Evolutionary conservation across 2,329 filamentous ascomycete species (phyloP), one percentile per base, ranked within the genome.

Genomic region (Fusarium sp.): DNA sequence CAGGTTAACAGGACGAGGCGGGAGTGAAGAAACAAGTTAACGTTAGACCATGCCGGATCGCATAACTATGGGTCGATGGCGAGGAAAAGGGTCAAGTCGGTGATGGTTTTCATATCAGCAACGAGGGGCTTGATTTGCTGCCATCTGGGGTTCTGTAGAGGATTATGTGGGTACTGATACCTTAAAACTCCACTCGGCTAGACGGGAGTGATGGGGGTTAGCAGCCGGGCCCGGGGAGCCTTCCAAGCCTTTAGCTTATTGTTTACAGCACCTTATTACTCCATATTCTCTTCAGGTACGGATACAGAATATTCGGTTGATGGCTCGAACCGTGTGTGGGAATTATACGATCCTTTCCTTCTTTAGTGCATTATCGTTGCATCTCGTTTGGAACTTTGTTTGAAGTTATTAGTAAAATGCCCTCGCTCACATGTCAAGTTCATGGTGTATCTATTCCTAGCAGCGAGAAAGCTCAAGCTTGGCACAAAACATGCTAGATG

Each of bases 21-120:
- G 50, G 47, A 53, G 23, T 27, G 54, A 60, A 30, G 15, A 32
- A 32, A 10, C 44, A 20, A 46, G 30, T 46, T 47, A 49, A 72
- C 46, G 30, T 46, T 47, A 47, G 71, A 48, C 55, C 56, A 58
- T 61, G 60, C 53, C 55, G 68, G 65, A 67, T 68, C 55, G 64
- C 61, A 65, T 68, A 73, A 70, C 62, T 67, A 73, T 73, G 71
- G 71, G 71, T 61, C 70, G 71, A 73, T 74, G 70, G 70, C 59
- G 48, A 72, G 60, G 68, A 64, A 67, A 69, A 46, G 19, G 44
- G 25, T 46, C 44, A 44, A 67, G 71, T 73, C 68, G 58, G 71
- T 71, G 71, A 71, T 73, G 70, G 57, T 62, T 71, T 71, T 66
- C 69, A 37, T 35, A 57, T 56, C 56, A 60, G 64, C 61, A 68